These are phyloP conservation scores for Nadsonia commutata DNA, from an alignment of 1,139 yeast genomes.

Conservation along the genomic window DNA sequence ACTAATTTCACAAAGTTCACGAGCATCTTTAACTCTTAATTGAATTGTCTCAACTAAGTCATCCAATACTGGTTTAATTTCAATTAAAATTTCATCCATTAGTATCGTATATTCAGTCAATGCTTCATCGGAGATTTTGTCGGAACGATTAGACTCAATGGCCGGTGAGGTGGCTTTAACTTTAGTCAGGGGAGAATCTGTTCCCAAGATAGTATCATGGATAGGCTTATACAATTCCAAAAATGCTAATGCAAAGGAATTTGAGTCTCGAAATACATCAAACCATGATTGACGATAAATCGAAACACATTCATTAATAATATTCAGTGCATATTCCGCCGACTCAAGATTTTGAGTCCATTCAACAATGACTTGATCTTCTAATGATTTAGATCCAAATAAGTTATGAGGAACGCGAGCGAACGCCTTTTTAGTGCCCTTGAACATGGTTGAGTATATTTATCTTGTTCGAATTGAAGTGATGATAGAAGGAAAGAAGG, in stretches of 20 bases:
- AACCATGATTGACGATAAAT: conserved; percentile 28
- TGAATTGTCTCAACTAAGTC: conserved; percentile 15
- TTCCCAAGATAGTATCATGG: conserved; percentile 19
- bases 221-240: conserved; percentile 26
- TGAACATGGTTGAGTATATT: not conserved
- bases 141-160: conserved; percentile 22
- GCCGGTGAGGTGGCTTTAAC: conserved; percentile 2
- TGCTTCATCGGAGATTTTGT: conserved; percentile 26
- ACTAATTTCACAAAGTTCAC: conserved; percentile 27
- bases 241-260: conserved; percentile 23
- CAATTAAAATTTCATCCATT: conserved; percentile 13
- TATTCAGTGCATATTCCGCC: conserved; percentile 32
- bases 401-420: conserved; percentile 25
- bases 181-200: conserved; percentile 3
- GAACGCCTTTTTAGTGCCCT: conserved; percentile 25
- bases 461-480: too few species aligned
- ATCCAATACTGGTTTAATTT: conserved; percentile 16
- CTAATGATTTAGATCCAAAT: conserved; percentile 24
- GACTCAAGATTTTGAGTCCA: conserved; percentile 35
- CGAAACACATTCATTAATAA: conserved; percentile 25
- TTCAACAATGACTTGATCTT: conserved; percentile 35
- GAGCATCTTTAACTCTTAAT: conserved; percentile 26
- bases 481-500: too few species aligned
- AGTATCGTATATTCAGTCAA: conserved; percentile 14
- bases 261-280: conserved; percentile 24